Conservation (phyloP, 495 filamentous ascomycete genomes). For the Gamarada debralockiae region DNA sequence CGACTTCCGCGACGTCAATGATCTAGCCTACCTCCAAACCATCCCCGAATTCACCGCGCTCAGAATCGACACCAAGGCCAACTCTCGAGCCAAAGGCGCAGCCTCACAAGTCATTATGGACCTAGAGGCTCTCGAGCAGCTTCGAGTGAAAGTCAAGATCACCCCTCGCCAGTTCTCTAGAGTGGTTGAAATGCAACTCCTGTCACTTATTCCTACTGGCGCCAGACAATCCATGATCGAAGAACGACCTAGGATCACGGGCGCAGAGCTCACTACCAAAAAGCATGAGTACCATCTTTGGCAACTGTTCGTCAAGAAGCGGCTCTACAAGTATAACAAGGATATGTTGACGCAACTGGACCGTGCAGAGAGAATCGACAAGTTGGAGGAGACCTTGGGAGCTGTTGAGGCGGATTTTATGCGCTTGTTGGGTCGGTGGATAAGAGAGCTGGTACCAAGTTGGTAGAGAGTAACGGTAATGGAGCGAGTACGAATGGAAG, state of each 20-base stretch:
- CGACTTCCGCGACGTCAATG: conserved; percentile 78
- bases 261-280: conserved; percentile 34
- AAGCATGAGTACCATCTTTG: conserved; percentile 75
- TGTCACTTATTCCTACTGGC: conserved; percentile 62
- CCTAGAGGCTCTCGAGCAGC: conserved; percentile 46
- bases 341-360: conserved; percentile 79
- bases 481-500: background rate
- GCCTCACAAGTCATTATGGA: conserved; percentile 68
- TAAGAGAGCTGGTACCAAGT: conserved; percentile 1
- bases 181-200: conserved; percentile 83
- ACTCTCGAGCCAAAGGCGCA: conserved; percentile 33
- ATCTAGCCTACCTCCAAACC: conserved; percentile 63
- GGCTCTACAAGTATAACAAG: conserved; percentile 73
- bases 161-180: conserved; percentile 82
- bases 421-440: conserved; percentile 46
- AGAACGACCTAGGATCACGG: conserved; percentile 31
- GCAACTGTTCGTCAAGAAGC: conserved; percentile 76
- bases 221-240: conserved; percentile 46
- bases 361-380: conserved; percentile 67
- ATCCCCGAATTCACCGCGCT: conserved; percentile 49
- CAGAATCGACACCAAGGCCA: conserved; percentile 41
- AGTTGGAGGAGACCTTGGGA: conserved; percentile 71
- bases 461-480: background rate
- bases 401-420: conserved; percentile 80
- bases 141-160: conserved; percentile 71